Evolutionary conservation across 352 stramenopile genomes (phyloP).

Genomic region (Pythium rishiriense): DNA sequence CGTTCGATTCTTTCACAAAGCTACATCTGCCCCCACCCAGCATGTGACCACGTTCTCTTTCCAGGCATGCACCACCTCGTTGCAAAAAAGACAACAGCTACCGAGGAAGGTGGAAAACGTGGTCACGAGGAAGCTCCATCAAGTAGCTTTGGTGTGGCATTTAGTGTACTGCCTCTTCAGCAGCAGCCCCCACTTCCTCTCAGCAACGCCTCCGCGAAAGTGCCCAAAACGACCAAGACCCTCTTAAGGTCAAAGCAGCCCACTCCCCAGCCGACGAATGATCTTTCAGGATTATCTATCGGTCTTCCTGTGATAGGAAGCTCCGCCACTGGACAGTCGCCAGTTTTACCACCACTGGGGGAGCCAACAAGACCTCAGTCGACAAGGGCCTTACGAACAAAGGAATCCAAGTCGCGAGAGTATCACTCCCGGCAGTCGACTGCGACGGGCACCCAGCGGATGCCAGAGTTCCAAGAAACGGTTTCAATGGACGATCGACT

Average conservation of each 20-base stretch:
- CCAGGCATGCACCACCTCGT: constrained; percentile 51
- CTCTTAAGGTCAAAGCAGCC: constrained; percentile 10
- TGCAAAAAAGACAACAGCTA: constrained; percentile 4
- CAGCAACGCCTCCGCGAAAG: background rate
- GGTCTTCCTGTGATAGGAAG: background rate
- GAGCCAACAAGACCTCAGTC: constrained; percentile 1
- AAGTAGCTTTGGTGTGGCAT: background rate
- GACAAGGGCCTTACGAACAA: background rate
- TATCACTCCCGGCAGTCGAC: background rate
- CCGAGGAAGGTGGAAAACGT: background rate
- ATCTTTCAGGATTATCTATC: constrained; percentile 9
- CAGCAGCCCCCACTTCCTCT: background rate
- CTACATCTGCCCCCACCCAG: constrained; percentile 53
- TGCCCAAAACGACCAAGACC: background rate
- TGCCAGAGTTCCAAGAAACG: background rate
- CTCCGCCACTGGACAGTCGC: background rate
- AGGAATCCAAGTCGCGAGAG: background rate
- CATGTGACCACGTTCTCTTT: constrained; percentile 55
- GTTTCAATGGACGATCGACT: constrained; percentile 27
- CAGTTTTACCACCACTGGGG: background rate
- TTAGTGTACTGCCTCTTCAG: constrained; percentile 21
- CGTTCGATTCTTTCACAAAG: constrained; percentile 65
- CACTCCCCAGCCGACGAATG: background rate
- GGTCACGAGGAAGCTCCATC: background rate
- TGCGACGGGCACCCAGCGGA: background rate